Conservation (phyloP, 2,329 filamentous ascomycete species). For the Pyrenochaeta sp. region DNA sequence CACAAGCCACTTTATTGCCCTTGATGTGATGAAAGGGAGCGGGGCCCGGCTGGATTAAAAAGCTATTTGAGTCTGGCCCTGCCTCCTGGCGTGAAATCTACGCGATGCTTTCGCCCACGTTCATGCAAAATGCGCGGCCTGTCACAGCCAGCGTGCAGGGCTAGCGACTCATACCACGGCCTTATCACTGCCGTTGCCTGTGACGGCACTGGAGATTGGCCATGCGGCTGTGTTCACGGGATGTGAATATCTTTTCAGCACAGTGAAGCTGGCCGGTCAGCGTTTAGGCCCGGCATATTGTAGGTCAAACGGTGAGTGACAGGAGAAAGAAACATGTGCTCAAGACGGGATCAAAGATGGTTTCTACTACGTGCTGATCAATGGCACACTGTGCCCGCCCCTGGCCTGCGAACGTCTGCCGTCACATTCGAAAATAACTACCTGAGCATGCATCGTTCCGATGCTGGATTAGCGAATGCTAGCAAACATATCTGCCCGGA, state of each 20-base stretch:
- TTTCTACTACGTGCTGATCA: neutral
- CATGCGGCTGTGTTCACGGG: slow-evolving; percentile 2
- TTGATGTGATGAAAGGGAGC: neutral
- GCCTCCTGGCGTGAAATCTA: slow-evolving; percentile 16
- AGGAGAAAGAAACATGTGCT: slow-evolving; percentile 1
- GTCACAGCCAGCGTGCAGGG: slow-evolving; percentile 16
- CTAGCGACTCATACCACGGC: slow-evolving; percentile 13
- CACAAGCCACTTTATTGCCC: slow-evolving; percentile 9
- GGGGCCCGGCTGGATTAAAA: slow-evolving; percentile 1
- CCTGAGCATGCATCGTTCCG: slow-evolving; percentile 29
- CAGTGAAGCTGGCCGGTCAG: neutral
- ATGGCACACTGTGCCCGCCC: neutral
- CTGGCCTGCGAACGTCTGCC: slow-evolving; percentile 1
- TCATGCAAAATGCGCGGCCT: slow-evolving; percentile 18
- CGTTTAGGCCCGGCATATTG: neutral
- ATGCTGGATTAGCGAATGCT: slow-evolving; percentile 45
- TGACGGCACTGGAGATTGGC: slow-evolving; percentile 20
- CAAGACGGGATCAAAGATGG: neutral
- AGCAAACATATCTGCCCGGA: slow-evolving; percentile 44
- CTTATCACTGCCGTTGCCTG: slow-evolving; percentile 18
- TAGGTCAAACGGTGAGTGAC: neutral
- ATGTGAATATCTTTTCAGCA: slow-evolving; percentile 12
- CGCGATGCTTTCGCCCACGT: slow-evolving; percentile 15
- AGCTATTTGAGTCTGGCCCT: slow-evolving; percentile 15
- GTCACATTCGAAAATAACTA: slow-evolving; percentile 23